phyloP scores from a whole-genome alignment of 805 yeast species.

The Tetrapisispora pingtungensis region DNA sequence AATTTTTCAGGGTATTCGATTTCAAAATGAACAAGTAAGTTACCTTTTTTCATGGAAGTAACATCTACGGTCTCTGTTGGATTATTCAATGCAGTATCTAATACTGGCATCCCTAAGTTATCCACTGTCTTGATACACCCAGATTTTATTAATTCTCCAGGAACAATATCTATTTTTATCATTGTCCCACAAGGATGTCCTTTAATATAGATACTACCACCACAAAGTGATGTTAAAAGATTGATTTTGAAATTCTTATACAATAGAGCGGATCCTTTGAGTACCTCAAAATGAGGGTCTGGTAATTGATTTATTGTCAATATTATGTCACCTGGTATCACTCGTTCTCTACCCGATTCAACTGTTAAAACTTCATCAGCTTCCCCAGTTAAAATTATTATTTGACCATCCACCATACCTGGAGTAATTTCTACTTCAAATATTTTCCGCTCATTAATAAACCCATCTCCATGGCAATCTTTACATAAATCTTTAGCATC shows the following conservation, averaged over 20 bases:
- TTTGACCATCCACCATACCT: conserved; percentile 46
- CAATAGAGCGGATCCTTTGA: conserved; percentile 37
- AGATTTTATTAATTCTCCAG: conserved; percentile 46
- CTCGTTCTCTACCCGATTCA: conserved; percentile 15
- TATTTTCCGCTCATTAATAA: conserved; percentile 38
- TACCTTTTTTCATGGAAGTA: conserved; percentile 31
- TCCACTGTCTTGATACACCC: conserved; percentile 35
- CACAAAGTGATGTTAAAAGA: conserved; percentile 44
- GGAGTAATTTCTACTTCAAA: conserved; percentile 44
- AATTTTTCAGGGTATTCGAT: conserved; percentile 43
- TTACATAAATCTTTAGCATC: conserved; percentile 30
- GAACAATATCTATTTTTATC: conserved; percentile 32
- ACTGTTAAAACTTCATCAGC: conserved; percentile 52
- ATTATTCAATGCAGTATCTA: conserved; percentile 3
- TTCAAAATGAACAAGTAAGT: conserved; percentile 48
- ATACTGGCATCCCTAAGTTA: conserved; percentile 52
- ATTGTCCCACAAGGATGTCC: conserved; percentile 30
- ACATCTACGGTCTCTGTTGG: neutral
- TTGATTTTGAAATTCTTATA: conserved; percentile 36
- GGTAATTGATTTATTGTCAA: conserved; percentile 35
- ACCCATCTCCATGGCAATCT: conserved; percentile 38
- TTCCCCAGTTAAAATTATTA: conserved; percentile 44
- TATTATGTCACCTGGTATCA: conserved; percentile 59
- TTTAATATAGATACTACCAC: conserved; percentile 38
- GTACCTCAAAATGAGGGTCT: conserved; percentile 27